Base-by-base conservation (phyloP, 2,329 filamentous ascomycete genomes). In the Exophiala calicioides region DNA sequence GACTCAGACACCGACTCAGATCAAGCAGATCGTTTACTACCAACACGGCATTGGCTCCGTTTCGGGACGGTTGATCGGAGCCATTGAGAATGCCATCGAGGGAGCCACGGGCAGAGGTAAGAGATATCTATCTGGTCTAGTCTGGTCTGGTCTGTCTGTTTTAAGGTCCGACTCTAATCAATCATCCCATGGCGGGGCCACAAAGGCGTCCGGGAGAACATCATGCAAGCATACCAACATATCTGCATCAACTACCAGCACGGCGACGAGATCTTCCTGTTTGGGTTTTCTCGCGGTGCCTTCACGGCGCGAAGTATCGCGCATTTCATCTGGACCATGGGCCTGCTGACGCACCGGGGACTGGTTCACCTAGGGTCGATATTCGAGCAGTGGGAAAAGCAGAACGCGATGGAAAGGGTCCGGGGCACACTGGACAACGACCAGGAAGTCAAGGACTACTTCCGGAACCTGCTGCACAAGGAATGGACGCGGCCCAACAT, bases 11-110 rank as follows among this genome's bases (percentile, higher is more conserved):
- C n/a, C n/a, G n/a, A 41, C 39, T 5, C 34, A 52, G 10, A 50
- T 62, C 16, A 59, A 60, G 2, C 66, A 69, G 45, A 62, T 69
- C 13, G 60, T 65, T 5, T 69, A 63, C 44, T 69, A 69, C 44
- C 65, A 68, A 33, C 60, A 63, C 16, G 66, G 66, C 6, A 59
- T 68, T 12, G 66, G 66, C 5, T 46, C 43, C 13, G 24, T 34
- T n/a, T 21, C 24, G 3, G 41, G 41, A 2, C 31, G 41, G 38
- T 16, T 41, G 7, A 31, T 41, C 21, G 38, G 38, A 6, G 13
- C 15, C 5, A 15, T 41, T n/a, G 38, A 41, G 18, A 41, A 41
- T 20, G 26, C 60, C 20, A 50, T 62, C 26, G 60, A 59, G 2
- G 58, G 54, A 29, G 52, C 48, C 20, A 55, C 52, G 1, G 54